Base-by-base conservation (phyloP, 1,284 basidiomycete genomes). In the Boletus nobilissimus region DNA sequence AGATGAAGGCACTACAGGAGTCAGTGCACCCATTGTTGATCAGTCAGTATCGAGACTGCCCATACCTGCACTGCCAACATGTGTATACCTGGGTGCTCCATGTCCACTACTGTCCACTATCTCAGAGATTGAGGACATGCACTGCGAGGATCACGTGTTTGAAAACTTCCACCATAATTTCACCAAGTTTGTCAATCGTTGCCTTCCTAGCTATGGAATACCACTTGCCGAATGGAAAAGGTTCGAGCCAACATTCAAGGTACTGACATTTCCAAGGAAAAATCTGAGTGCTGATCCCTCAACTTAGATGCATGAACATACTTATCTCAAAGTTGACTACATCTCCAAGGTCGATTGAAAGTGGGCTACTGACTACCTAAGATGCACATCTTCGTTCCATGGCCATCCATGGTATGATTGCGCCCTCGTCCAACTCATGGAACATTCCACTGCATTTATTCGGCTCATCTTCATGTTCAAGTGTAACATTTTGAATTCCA, bases 251-350 rank as follows among this genome's bases (percentile, higher is more conserved):
- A 46, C 22, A 10, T 46, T 22, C 3, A 46, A 46, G 43, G 22
- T 46, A 46, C n/a, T n/a, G n/a, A 46, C 43, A 46, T 46, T 46
- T 46, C 43, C 43, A 1, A 46, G 43, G 43, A 46, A 46, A 46
- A 1, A 46, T 46, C 43, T 24, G 5, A 46, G 10, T 46, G 24
- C 43, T 46, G 43, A 46, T 46, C 43, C 3, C 43, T 46, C 43
- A 46, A 46, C 4, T 62, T 62, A 73, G 72, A n/a, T 73, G 9
- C 48, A 57, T 2, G 6, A 73, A 70, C n/a, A 73, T 9, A 29
- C 2, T 36, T 71, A 72, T 46, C n/a, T 73, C 36, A 73, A 72
- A 51, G 68, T 73, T 4, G 36, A 73, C 32, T 73, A 73, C 16
- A 6, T 5, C 19, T 73, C 72, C 5, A 13, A 43, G 19, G 51